phyloP scores from a whole-genome alignment of 495 filamentous ascomycete species.

The Apiosordaria backusii region DNA sequence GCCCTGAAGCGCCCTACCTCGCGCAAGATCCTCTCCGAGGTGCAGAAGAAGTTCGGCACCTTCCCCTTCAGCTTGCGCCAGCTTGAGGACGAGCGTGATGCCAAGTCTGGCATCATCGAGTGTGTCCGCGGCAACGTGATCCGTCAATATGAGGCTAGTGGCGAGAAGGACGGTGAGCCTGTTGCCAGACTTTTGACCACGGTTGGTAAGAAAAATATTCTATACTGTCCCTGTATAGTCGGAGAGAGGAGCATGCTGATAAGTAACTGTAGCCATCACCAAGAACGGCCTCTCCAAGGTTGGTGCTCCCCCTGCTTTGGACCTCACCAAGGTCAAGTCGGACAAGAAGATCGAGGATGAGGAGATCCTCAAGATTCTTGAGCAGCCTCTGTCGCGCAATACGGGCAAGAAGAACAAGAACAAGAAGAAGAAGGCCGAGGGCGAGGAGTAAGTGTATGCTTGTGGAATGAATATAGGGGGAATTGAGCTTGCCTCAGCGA shows the following conservation, averaged over 20 bases:
- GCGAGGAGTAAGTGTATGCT: constrained; percentile 35
- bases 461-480: constrained; percentile 33
- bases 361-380: constrained; percentile 89
- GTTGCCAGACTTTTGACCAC: constrained; percentile 87
- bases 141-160: constrained; percentile 91
- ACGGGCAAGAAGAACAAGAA: constrained; percentile 84
- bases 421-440: constrained; percentile 71
- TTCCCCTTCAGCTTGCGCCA: constrained; percentile 98
- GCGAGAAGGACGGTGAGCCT: constrained; percentile 79
- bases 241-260: background rate
- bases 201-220: constrained; percentile 63
- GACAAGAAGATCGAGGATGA: constrained; percentile 98
- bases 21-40: constrained; percentile 82
- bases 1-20: constrained; percentile 88
- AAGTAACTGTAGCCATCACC: constrained; percentile 70
- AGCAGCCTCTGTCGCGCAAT: constrained; percentile 73
- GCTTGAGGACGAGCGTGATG: constrained; percentile 92
- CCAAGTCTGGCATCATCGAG: constrained; percentile 93
- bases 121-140: constrained; percentile 88
- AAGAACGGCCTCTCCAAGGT: constrained; percentile 93
- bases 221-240: background rate
- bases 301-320: constrained; percentile 65
- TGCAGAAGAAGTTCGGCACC: constrained; percentile 91
- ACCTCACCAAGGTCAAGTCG: constrained; percentile 76
- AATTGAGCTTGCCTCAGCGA: background rate